phyloP scores from a whole-genome alignment of 306 rosid species.

The Pyrus bretschneideri region DNA sequence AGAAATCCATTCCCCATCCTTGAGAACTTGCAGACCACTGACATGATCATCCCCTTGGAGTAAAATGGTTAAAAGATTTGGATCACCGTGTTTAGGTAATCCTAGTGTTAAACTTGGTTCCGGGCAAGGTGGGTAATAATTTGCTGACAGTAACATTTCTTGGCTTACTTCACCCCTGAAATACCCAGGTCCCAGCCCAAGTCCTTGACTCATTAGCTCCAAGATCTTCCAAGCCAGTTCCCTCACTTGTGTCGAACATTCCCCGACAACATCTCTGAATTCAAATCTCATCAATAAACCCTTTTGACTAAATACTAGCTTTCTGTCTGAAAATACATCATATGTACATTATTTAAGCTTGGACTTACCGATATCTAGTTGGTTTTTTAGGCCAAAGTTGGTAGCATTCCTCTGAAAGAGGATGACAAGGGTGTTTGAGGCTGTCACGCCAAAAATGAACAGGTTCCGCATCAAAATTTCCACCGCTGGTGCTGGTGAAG shows the following conservation, averaged over 20 bases:
- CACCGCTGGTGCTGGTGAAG: not conserved
- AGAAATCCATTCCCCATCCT: conserved; percentile 43
- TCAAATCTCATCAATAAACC: not conserved
- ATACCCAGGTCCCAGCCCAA: conserved; percentile 8
- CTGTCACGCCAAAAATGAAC: conserved; percentile 20
- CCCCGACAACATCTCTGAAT: conserved; percentile 10
- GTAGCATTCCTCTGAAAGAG: conserved; percentile 3
- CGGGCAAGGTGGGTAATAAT: conserved; percentile 21
- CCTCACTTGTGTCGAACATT: not conserved
- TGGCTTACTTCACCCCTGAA: not conserved
- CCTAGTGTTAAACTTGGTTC: conserved; percentile 28
- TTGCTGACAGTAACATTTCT: not conserved
- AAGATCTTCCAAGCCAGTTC: not conserved
- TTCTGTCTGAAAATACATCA: not conserved
- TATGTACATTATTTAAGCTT: not conserved
- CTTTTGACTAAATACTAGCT: too few relatives aligned
- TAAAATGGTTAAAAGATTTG: conserved; percentile 11
- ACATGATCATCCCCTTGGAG: conserved; percentile 15
- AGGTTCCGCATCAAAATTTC: conserved; percentile 1
- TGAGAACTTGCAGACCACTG: conserved; percentile 36
- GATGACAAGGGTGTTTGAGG: conserved; percentile 14
- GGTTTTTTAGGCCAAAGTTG: conserved; percentile 20
- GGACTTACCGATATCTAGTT: not conserved
- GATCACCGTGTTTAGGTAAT: conserved; percentile 26
- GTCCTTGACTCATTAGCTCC: conserved; percentile 23